These are phyloP conservation scores for Pythium aquatile DNA, from an alignment of 352 stramenopile genomes.

Conservation along the genomic window DNA sequence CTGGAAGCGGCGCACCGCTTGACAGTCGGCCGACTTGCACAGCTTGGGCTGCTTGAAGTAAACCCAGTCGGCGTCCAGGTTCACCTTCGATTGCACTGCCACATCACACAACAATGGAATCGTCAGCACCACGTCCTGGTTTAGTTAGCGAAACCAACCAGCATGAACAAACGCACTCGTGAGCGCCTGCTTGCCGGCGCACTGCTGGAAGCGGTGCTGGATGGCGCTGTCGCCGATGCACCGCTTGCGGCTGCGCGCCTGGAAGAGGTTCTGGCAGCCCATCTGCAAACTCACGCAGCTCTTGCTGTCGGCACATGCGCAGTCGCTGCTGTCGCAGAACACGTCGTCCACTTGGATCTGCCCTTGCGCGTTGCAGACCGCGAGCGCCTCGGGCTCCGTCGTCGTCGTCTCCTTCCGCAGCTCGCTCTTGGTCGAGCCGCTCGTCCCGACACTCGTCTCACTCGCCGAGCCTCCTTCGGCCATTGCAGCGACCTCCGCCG, in stretches of 20 bases:
- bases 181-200: conserved; percentile 42
- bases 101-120: not conserved
- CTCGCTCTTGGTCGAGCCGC: conserved; percentile 6
- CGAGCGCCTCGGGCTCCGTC: conserved; percentile 12
- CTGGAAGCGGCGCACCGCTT: conserved; percentile 56
- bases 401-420: conserved; percentile 13
- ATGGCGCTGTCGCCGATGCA: conserved; percentile 57
- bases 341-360: conserved; percentile 80
- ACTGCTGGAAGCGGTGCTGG: conserved; percentile 49
- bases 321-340: conserved; percentile 69
- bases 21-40: conserved; percentile 65
- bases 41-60: conserved; percentile 56
- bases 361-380: conserved; percentile 57
- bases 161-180: conserved; percentile 37
- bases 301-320: conserved; percentile 45
- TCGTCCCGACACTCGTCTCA: conserved; percentile 14
- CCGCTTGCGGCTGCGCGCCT: conserved; percentile 62
- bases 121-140: not conserved
- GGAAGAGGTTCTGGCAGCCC: conserved; percentile 68
- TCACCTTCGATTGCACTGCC: conserved; percentile 41
- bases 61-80: conserved; percentile 65
- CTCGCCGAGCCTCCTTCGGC: conserved; percentile 8
- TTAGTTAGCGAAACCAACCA: not conserved
- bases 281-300: conserved; percentile 64
- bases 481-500: conserved; percentile 4